A percentile compares a stretch with the other conserved stretches of the same genome.
These are phyloP conservation scores for Saccharomyces hybrid DNA, from an alignment of 1,139 yeast species.

Conservation along the genomic window DNA sequence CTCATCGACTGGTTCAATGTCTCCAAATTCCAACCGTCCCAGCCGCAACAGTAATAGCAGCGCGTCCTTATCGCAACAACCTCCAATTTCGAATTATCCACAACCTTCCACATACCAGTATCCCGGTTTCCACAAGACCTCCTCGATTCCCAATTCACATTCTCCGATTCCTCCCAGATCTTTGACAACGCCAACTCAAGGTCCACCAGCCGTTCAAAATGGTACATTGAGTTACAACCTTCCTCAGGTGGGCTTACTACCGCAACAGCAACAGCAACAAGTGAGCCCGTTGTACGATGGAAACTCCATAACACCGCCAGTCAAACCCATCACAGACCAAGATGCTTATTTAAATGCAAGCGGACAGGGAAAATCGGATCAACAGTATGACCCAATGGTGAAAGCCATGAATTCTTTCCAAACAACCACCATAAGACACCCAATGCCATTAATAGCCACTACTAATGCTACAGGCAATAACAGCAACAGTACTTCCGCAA, in stretches of 20 bases:
- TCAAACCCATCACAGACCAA: not conserved
- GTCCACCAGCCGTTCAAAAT: constrained; percentile 7
- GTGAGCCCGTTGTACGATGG: constrained; percentile 13
- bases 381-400: constrained; percentile 9
- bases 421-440: constrained; percentile 13
- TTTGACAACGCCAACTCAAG: constrained; percentile 6
- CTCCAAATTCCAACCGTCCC: not conserved
- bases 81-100: constrained; percentile 6
- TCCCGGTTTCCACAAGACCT: constrained; percentile 9
- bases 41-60: not conserved
- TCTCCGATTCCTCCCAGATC: not conserved
- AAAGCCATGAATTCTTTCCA: constrained; percentile 14
- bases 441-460: constrained; percentile 15
- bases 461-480: constrained; percentile 5
- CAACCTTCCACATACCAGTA: constrained; percentile 10
- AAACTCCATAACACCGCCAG: not conserved
- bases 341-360: not conserved
- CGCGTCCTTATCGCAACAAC: not conserved
- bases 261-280: constrained; percentile 5
- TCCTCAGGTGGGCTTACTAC: not conserved
- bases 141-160: not conserved
- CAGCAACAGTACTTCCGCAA: not conserved
- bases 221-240: not conserved
- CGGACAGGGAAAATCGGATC: not conserved
- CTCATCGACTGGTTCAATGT: not conserved